Evolutionary conservation across 2,329 filamentous ascomycete genomes (phyloP), one percentile per base, ranked within the genome.

Genomic region (Penicillium decumbens): DNA sequence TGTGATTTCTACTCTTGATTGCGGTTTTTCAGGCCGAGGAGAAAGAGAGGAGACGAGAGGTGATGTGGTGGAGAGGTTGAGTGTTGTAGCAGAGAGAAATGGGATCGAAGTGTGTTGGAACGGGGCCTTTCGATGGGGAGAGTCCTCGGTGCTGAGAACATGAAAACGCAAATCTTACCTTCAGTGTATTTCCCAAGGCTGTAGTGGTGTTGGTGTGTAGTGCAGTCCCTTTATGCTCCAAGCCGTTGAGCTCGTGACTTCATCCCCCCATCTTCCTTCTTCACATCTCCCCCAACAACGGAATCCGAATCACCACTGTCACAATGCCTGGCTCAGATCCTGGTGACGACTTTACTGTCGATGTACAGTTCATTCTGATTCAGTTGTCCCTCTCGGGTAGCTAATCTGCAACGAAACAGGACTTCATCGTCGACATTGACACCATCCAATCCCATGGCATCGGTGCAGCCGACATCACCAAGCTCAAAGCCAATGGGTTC

Each of bases 401-500:
- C 20, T 35, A 20, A 37, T 28, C 15, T 37, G 15, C 18, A 20
- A 35, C n/a, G 33, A 5, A 2, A 72, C 72, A 82, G 56, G 67
- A 67, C 59, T 78, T 78, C 66, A 85, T 87, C 55, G 72, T 85
- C 47, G 82, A 86, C 59, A 82, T 87, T 50, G 84, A 87, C 52
- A 73, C 76, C 39, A 80, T 87, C 28, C 83, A 85, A 65, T 76
- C 80, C 29, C 82, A 87, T 65, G 84, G 83, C 37, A 82, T 87
- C 56, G 80, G 80, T 47, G 81, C 79, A 28, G 75, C 80, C 2
- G 84, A 87, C 62, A 85, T 87, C 56, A 73, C 75, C 6, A 87
- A 85, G 65, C 72, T 87, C 43, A 86, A 84, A 65, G 67, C 73
- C 2, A 80, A 80, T 61, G 80, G 81, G 15, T 84, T 79, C 62